Conservation (phyloP, 1,139 yeast species). For the Yamadazyma atlantica region DNA sequence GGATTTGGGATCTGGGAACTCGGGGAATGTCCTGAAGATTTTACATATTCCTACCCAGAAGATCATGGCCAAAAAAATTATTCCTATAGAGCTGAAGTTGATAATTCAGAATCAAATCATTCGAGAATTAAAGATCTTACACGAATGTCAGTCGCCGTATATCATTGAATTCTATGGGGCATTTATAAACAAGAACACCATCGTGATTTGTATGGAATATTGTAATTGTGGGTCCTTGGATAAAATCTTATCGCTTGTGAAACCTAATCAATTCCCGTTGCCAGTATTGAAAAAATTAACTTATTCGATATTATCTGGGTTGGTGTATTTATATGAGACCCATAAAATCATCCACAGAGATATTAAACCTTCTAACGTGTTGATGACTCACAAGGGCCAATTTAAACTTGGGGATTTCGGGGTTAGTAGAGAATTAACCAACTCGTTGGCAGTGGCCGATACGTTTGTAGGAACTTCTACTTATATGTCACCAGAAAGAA, state of each 20-base stretch:
- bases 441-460: slow-evolving; percentile 82
- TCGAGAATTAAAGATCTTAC: slow-evolving; percentile 85
- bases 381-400: slow-evolving; percentile 76
- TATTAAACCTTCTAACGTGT: slow-evolving; percentile 73
- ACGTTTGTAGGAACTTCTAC: slow-evolving; percentile 97
- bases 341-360: slow-evolving; percentile 92
- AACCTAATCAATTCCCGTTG: slow-evolving; percentile 50
- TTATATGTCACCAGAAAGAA: slow-evolving; percentile 97
- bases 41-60: slow-evolving; percentile 85
- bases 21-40: slow-evolving; percentile 89
- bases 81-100: slow-evolving; percentile 82
- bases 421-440: slow-evolving; percentile 84
- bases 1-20: slow-evolving; percentile 87
- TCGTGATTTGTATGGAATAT: slow-evolving; percentile 91
- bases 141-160: slow-evolving; percentile 81
- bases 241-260: slow-evolving; percentile 60
- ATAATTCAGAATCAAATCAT: slow-evolving; percentile 82
- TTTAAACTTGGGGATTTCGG: slow-evolving; percentile 92
- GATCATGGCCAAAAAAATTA: slow-evolving; percentile 87
- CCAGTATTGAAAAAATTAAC: slow-evolving; percentile 72
- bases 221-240: slow-evolving; percentile 94
- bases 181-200: slow-evolving; percentile 61
- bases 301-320: slow-evolving; percentile 74
- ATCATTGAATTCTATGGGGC: slow-evolving; percentile 93
- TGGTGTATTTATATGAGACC: slow-evolving; percentile 72